A percentile compares a stretch with the other conserved stretches of the same genome.
These are phyloP conservation scores for Dryas integrifolia DNA, from an alignment of 331 rosid species.

Conservation along the genomic window DNA sequence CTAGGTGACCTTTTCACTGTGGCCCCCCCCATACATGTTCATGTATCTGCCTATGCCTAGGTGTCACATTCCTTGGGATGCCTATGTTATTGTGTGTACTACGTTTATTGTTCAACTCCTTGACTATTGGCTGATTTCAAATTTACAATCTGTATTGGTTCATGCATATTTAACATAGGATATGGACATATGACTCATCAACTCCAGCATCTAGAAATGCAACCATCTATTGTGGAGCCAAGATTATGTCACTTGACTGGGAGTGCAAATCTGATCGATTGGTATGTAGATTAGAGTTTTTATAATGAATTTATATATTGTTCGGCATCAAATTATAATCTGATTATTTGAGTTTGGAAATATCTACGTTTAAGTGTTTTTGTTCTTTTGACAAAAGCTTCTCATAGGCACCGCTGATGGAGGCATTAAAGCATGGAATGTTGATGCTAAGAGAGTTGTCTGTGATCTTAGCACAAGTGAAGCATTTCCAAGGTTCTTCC, in stretches of 20 bases:
- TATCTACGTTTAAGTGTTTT: slow-evolving; percentile 29
- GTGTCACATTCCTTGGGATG: not conserved
- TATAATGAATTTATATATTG: slow-evolving; percentile 4
- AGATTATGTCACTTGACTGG: slow-evolving; percentile 90
- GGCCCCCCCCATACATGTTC: not conserved
- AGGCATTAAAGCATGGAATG: slow-evolving; percentile 97
- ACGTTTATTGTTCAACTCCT: slow-evolving; percentile 8
- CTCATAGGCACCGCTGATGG: slow-evolving; percentile 90
- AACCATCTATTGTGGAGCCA: slow-evolving; percentile 91
- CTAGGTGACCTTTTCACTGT: not conserved
- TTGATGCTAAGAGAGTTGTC: slow-evolving; percentile 93
- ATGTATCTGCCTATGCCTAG: not conserved
- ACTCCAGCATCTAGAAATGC: slow-evolving; percentile 92
- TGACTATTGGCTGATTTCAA: not conserved
- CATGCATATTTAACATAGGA: slow-evolving; percentile 44
- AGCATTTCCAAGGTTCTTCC: slow-evolving; percentile 76
- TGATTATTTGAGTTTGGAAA: slow-evolving; percentile 20
- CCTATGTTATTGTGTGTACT: slow-evolving; percentile 2
- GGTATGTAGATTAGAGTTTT: slow-evolving; percentile 56
- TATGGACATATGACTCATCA: slow-evolving; percentile 89
- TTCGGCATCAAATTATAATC: slow-evolving; percentile 12
- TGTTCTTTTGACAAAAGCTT: slow-evolving; percentile 66
- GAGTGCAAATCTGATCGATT: slow-evolving; percentile 93
- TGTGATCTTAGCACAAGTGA: slow-evolving; percentile 84
- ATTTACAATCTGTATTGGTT: slow-evolving; percentile 25